Percentiles rank a stretch among this genome's conserved stretches.
Evolutionary conservation across 140 eudicot genomes (phyloP).

Genomic region (Bidens hawaiensis): DNA sequence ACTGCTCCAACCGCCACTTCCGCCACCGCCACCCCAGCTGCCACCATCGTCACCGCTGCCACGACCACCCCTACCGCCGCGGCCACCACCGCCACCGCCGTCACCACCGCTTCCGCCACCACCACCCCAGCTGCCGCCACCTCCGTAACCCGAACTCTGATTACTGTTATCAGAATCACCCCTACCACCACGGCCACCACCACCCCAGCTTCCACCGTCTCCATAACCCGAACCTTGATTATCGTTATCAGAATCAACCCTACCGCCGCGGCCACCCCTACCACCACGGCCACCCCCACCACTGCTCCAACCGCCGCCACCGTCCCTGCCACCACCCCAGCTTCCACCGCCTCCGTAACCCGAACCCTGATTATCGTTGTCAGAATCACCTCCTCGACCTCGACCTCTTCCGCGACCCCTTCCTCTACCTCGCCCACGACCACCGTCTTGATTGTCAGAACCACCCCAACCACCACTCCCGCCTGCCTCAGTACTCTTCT

Average conservation of each 20-base stretch:
- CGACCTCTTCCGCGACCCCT: neutral
- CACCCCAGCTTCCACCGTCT: constrained; percentile 20
- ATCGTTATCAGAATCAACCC: constrained; percentile 4
- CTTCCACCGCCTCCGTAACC: constrained; percentile 29
- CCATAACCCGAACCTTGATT: constrained; percentile 14
- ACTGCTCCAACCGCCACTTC: neutral
- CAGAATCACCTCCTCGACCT: constrained; percentile 3
- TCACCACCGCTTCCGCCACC: too few relatives aligned
- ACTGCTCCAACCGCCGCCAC: constrained; percentile 30
- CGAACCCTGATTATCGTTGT: constrained; percentile 8
- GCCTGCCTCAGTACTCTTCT: constrained; percentile 13
- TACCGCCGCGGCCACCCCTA: constrained; percentile 3
- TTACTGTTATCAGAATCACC: too few relatives aligned
- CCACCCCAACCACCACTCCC: constrained; percentile 22
- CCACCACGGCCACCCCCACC: constrained; percentile 6
- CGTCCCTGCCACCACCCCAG: constrained; percentile 17
- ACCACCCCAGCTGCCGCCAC: constrained; percentile 7
- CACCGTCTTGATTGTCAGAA: constrained; percentile 7
- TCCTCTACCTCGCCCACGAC: constrained; percentile 3
- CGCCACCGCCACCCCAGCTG: neutral
- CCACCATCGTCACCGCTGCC: neutral
- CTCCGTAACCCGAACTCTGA: neutral
- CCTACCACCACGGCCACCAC: constrained; percentile 3
- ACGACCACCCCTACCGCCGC: neutral
- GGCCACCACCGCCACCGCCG: neutral